Conservation (phyloP, 306 rosid genomes). For the Casuarina glauca region DNA sequence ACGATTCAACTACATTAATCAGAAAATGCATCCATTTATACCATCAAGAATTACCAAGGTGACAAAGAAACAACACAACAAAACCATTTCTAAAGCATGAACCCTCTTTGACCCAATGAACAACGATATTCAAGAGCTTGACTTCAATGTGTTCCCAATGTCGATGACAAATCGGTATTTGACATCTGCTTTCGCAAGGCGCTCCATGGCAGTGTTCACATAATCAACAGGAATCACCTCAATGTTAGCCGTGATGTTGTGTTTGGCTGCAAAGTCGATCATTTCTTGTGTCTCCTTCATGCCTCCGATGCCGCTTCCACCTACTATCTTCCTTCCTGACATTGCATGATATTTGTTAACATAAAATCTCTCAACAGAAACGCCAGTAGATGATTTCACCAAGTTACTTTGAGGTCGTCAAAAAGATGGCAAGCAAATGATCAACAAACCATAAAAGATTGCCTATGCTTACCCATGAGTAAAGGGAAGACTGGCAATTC, state of each 20-base stretch:
- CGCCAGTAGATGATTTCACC: too few species aligned
- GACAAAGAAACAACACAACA: too few species aligned
- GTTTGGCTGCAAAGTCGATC: constrained; percentile 12
- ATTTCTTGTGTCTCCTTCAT: constrained; percentile 36
- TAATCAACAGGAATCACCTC: constrained; percentile 1
- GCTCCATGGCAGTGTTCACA: constrained; percentile 19
- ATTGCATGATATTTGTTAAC: neutral
- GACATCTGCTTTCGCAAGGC: constrained; percentile 3
- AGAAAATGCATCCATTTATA: too few species aligned
- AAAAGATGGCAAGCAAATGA: neutral
- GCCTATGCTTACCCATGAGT: constrained; percentile 2
- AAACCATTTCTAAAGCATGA: too few species aligned
- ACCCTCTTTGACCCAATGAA: too few species aligned
- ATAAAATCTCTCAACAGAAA: neutral
- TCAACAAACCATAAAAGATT: too few species aligned
- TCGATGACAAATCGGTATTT: constrained; percentile 15
- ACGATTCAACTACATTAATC: too few species aligned
- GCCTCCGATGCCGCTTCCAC: constrained; percentile 28
- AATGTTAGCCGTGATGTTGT: constrained; percentile 2
- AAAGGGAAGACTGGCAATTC: constrained; percentile 6
- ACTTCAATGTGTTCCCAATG: constrained; percentile 9
- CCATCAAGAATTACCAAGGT: too few species aligned
- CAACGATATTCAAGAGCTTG: constrained; percentile 1
- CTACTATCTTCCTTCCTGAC: constrained; percentile 30
- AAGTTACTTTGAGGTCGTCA: too few species aligned